Base-by-base conservation (phyloP, 495 filamentous ascomycete genomes). In the Aspergillus ostianus region DNA sequence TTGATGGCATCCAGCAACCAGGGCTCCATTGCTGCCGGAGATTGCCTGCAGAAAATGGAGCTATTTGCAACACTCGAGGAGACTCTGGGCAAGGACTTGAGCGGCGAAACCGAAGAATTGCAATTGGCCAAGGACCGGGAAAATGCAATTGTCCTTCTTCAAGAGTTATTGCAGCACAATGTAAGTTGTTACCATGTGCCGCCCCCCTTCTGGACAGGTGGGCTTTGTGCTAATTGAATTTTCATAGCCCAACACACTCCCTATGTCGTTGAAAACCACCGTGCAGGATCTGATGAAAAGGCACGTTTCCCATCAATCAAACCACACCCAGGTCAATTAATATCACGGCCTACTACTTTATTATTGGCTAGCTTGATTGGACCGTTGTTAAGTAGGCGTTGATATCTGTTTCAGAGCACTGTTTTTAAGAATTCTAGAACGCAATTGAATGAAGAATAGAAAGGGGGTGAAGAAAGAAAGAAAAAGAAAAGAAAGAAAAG, bases 91-190 rank as follows among this genome's bases (percentile, higher is more conserved):
- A 78, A 47, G n/a, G 60, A 64, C 10, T 48, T 62, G 13, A 61
- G 63, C 17, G 56, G 58, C 21, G 70, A 71, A 18, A 51, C 61
- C 18, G 64, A 73, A 15, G 65, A 68, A 32, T 51, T 68, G 3
- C 74, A 71, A 45, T 61, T 77, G 55, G 59, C 53, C 15, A 76
- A 77, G 44, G 86, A 91, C 62, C 80, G 84, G 10, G 85, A 86
- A 60, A 91, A 92, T 65, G 83, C 76, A 0, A 68, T 88, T 52
- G 79, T 91, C 20, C 74, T 91, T 44, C 66, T 85, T 3, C 80
- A 83, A 45, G 83, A 85, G 61, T 60, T 91, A 30, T 58, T 88
- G 58, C 77, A 76, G 63, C 76, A 77, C 60, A 75, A 80, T 64
- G 80, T 83, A 60, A 70, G 78, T 41, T 15, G 10, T 10, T 32